phyloP scores from a whole-genome alignment of 176 grass and related monocot species.

The Bonia amplexicaulis region DNA sequence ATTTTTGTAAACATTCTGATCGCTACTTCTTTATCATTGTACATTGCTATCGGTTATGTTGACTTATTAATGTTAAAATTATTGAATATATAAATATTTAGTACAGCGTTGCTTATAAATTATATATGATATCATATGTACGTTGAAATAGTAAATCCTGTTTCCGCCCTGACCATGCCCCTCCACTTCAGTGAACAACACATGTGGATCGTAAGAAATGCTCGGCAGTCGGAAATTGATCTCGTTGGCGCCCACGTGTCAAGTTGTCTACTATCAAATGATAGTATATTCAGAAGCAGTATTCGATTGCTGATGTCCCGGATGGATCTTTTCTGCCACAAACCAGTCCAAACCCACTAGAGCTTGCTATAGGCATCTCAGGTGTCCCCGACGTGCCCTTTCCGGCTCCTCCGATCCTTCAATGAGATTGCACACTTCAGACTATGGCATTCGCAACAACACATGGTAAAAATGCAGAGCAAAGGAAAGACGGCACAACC shows the following conservation, averaged over 20 bases:
- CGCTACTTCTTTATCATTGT: too few species aligned
- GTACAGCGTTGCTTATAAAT: too few species aligned
- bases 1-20: too few species aligned
- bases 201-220: too few species aligned
- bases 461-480: background rate
- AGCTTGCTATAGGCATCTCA: background rate
- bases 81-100: too few species aligned
- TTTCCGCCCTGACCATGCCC: too few species aligned
- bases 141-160: too few species aligned
- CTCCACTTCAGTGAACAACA: too few species aligned
- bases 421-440: background rate
- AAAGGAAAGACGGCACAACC: background rate
- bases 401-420: conserved; percentile 9
- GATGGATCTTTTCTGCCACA: background rate
- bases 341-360: background rate
- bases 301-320: background rate
- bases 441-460: background rate
- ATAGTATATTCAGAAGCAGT: background rate
- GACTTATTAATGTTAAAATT: too few species aligned
- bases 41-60: too few species aligned
- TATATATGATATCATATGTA: too few species aligned
- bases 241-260: background rate
- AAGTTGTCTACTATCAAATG: background rate
- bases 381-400: background rate
- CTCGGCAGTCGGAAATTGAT: background rate